Evolutionary conservation across 140 eudicot genomes (phyloP).

Genomic region (Ambrosia hybrid): DNA sequence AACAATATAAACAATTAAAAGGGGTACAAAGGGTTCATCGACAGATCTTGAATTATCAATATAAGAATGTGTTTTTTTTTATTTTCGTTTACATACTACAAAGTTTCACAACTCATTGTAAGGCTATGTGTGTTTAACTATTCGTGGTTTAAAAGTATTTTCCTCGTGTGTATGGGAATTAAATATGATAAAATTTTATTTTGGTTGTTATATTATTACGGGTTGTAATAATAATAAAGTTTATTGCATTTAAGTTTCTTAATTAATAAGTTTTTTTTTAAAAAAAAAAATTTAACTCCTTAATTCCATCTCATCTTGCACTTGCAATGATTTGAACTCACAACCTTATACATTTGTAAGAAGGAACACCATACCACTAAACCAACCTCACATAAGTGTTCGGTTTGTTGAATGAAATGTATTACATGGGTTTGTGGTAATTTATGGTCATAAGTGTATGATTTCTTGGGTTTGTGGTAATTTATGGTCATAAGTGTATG

Average conservation of each 20-base stretch:
- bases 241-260: background rate
- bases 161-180: background rate
- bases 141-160: background rate
- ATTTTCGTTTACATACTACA: background rate
- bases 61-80: background rate
- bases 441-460: background rate
- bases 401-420: background rate
- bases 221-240: background rate
- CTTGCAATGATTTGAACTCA: no score
- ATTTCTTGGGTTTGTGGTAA: background rate
- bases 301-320: no score
- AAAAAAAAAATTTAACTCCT: no score
- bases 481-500: background rate
- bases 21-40: background rate
- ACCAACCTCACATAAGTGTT: background rate
- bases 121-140: background rate
- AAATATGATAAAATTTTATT: background rate
- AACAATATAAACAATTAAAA: no score
- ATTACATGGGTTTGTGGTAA: background rate
- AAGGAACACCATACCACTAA: no score
- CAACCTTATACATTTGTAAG: no score
- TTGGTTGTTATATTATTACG: background rate
- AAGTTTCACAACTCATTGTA: no score
- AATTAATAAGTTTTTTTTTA: background rate
- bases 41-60: background rate